Conservation (phyloP, 1,284 basidiomycete genomes). For the Dichomitus squalens region DNA sequence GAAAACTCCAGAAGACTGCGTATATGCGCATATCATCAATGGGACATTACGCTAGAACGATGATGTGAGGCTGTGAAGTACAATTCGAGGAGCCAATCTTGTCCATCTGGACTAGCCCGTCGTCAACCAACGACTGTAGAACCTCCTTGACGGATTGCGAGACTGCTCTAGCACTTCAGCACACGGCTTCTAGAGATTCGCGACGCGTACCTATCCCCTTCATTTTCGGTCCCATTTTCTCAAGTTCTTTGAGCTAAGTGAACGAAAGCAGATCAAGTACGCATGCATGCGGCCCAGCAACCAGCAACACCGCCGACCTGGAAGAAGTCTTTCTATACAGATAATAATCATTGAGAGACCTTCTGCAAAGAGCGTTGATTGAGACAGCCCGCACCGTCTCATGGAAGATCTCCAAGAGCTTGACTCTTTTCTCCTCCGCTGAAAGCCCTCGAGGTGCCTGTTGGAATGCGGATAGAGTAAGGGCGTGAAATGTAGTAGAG, state of each 20-base stretch:
- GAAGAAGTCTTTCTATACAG: conserved; percentile 79
- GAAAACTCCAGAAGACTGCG: conserved; percentile 91
- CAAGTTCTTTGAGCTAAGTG: conserved; percentile 80
- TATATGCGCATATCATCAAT: conserved; percentile 36
- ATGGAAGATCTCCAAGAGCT: conserved; percentile 86
- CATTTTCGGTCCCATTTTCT: conserved; percentile 81
- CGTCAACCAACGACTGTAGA: conserved; percentile 80
- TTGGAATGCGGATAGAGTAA: not conserved
- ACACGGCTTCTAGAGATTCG: not conserved
- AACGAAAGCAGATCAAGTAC: not conserved
- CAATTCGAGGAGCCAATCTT: conserved; percentile 94
- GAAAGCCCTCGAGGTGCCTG: conserved; percentile 80
- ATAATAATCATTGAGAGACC: not conserved
- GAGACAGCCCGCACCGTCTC: conserved; percentile 65
- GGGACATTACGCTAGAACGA: no score
- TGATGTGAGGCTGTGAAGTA: conserved; percentile 37
- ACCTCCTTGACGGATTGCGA: conserved; percentile 89
- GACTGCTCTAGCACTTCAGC: conserved; percentile 45
- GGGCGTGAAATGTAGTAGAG: not conserved
- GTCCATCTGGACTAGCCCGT: conserved; percentile 80
- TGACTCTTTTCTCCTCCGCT: conserved; percentile 78
- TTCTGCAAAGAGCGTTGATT: not conserved
- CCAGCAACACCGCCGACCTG: conserved; percentile 46
- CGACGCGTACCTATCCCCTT: conserved; percentile 77
- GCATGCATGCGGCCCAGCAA: not conserved